Evolutionary conservation across 768 basidiomycete species (phyloP).

Genomic region (Tricholoma bakamatsutake): DNA sequence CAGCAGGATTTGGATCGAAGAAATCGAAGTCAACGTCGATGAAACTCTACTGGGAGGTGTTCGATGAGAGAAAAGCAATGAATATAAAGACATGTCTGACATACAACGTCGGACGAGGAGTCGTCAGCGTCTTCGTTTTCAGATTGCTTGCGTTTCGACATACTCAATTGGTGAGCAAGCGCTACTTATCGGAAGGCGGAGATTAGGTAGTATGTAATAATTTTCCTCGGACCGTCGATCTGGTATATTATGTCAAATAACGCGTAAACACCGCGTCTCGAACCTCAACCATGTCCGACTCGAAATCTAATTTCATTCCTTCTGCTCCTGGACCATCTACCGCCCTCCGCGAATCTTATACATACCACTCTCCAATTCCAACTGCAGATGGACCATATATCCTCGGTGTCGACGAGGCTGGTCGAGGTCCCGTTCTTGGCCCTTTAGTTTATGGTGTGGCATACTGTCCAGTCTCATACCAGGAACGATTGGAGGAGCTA

Average conservation of each 20-base stretch:
- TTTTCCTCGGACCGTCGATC: background rate
- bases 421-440: conserved; percentile 91
- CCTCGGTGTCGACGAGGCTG: conserved; percentile 98
- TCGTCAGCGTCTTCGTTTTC: conserved; percentile 30
- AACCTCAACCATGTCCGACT: conserved; percentile 5
- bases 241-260: conserved; percentile 5
- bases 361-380: conserved; percentile 69
- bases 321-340: conserved; percentile 54
- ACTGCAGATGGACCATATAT: conserved; percentile 77
- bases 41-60: conserved; percentile 41
- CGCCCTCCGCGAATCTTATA: conserved; percentile 65
- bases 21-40: conserved; percentile 93
- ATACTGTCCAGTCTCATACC: conserved; percentile 80
- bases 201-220: background rate
- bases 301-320: conserved; percentile 29
- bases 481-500: conserved; percentile 64
- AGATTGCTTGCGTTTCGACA: conserved; percentile 54
- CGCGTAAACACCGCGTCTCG: conserved; percentile 16
- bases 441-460: conserved; percentile 96
- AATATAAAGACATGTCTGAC: conserved; percentile 1
- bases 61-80: conserved; percentile 11
- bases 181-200: background rate
- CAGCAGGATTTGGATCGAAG: conserved; percentile 73
- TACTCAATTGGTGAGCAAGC: conserved; percentile 13
- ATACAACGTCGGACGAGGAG: conserved; percentile 31